Base-by-base conservation (phyloP, 106 monocot species). In the Dioscorea dumetorum region DNA sequence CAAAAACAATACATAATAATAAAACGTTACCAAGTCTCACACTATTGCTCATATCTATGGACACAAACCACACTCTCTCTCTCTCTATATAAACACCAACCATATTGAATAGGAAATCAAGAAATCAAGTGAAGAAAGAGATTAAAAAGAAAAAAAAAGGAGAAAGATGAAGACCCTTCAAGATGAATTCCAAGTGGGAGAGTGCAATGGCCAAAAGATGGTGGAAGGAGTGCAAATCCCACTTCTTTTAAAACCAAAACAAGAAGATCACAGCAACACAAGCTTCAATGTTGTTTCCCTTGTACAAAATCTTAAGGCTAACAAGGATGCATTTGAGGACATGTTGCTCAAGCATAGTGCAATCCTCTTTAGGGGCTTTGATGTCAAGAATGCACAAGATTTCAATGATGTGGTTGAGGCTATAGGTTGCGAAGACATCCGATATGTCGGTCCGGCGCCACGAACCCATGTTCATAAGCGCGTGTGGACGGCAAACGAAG, bases 401-500 rank as follows among this genome's bases (percentile, higher is more conserved):
- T 81, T 81, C 81, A 33, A 81, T 48, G 62, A 56, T 14, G 57
- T 72, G 23, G 76, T 81, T 28, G 76, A 76, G 33, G 81, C 76
- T 10, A 49, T 71, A 60, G 71, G 71, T 12, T 72, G 77, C 66
- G 71, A 71, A 13, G 77, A 77, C 52, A 77, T 77, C 23, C 71
- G 66, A 41, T 77, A 77, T 34, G 77, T 77, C 10, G 77, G 77
- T 12, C 77, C 77, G 8, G 77, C 77, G 8, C 71, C 71, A 5
- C 19, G 77, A 49, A 72, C 71, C 6, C 77, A 72, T 52, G 24
- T 77, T 15, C 59, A 77, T 60, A 72, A 72, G 60, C 65, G 72
- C 11, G 60, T 77, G 17, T 77, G 71, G 77, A 77, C 77, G 4
- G 77, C 77, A 13, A 77, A 77, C 66, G 77, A 77, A 58, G 77